Evolutionary conservation across 306 rosid genomes (phyloP).

Genomic region (Glycyrrhiza uralensis): DNA sequence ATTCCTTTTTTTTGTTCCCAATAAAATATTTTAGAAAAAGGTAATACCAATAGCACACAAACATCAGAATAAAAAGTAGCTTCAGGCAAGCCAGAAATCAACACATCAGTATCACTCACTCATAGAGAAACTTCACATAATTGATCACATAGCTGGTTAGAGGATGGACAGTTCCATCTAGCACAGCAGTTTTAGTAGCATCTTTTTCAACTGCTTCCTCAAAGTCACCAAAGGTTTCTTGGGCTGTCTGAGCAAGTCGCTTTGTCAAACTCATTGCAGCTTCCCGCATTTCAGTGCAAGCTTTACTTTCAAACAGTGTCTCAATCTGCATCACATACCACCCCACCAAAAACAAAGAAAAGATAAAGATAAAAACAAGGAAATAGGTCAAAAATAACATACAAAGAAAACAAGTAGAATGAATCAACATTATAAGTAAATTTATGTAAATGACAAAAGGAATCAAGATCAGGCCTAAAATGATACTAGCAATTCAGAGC

Average conservation of each 20-base stretch:
- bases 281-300: slow-evolving; percentile 78
- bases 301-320: slow-evolving; percentile 63
- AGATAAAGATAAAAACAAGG: neutral
- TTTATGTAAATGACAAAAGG: neutral
- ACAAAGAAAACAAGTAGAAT: neutral
- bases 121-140: slow-evolving; percentile 80
- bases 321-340: slow-evolving; percentile 48
- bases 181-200: slow-evolving; percentile 88
- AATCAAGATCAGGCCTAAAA: neutral
- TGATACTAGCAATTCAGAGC: neutral
- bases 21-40: neutral
- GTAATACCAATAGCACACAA: neutral
- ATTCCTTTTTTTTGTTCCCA: neutral
- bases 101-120: slow-evolving; percentile 56
- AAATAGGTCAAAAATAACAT: neutral
- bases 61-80: neutral
- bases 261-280: slow-evolving; percentile 66
- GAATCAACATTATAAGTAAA: neutral
- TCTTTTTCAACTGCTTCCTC: slow-evolving; percentile 99
- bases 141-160: slow-evolving; percentile 95
- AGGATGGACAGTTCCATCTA: slow-evolving; percentile 98
- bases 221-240: slow-evolving; percentile 91
- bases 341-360: neutral
- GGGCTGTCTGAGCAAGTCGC: slow-evolving; percentile 93
- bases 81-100: neutral